phyloP scores from a whole-genome alignment of 805 yeast genomes.

The Lipomyces orientalis region DNA sequence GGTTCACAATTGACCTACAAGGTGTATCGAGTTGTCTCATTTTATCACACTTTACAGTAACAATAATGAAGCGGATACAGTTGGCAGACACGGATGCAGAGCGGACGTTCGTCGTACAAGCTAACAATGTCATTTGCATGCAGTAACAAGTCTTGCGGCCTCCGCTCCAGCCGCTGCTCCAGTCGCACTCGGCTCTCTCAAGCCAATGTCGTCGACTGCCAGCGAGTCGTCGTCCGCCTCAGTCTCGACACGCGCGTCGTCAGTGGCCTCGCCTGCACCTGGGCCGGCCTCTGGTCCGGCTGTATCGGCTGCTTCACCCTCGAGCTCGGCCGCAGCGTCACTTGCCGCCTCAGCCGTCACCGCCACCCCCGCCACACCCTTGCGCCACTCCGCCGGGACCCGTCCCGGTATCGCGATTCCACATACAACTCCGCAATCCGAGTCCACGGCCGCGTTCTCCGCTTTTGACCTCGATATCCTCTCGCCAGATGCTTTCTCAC shows the following conservation, averaged over 20 bases:
- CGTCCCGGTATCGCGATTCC: constrained; percentile 19
- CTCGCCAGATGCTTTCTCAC: constrained; percentile 31
- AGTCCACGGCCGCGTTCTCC: constrained; percentile 5
- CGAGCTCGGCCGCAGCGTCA: background rate
- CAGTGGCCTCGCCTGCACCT: background rate
- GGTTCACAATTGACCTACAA: background rate
- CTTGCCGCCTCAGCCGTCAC: background rate
- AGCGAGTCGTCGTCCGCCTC: constrained; percentile 11
- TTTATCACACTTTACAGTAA: background rate
- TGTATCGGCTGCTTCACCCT: background rate
- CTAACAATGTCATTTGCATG: background rate
- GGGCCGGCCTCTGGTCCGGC: background rate
- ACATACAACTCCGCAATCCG: constrained; percentile 7
- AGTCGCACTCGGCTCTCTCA: constrained; percentile 16
- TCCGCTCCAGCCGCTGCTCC: constrained; percentile 11
- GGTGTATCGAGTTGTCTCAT: background rate
- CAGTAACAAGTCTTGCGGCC: background rate
- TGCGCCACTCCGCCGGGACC: background rate
- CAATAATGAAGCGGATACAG: background rate
- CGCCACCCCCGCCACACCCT: background rate
- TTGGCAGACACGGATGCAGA: background rate
- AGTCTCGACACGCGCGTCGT: background rate
- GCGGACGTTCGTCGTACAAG: background rate
- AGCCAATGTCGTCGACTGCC: constrained; percentile 1
- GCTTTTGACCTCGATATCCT: constrained; percentile 17